Evolutionary conservation across 2,329 filamentous ascomycete species (phyloP), one percentile per base, ranked within the genome.

Genomic region (Trichoderma koningii): DNA sequence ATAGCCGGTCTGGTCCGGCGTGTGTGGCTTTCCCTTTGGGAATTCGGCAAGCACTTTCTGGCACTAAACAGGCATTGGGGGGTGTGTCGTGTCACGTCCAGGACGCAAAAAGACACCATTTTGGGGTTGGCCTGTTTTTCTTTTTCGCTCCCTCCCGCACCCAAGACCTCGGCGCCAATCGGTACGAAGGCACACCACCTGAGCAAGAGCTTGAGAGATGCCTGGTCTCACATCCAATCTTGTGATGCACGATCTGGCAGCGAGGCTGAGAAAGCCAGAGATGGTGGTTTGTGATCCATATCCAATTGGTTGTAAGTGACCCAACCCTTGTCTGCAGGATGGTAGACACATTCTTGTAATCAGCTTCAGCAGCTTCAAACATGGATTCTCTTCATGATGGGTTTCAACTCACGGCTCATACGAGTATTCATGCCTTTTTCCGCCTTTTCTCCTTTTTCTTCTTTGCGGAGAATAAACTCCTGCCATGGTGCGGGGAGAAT

Each of bases 51-150:
- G 57, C 48, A 26, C 14, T 38, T 48, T 44, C 23, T 10, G 23
- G 61, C 52, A 19, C 44, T 55, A 45, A 45, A 45, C 19, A 23
- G 30, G 61, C 28, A 28, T 30, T n/a, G 28, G 51, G 44, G 42
- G 14, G 61, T 48, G 61, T 23, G 59, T 38, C 51, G 42, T 28
- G 44, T 41, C 61, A 50, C 55, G 45, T 45, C 23, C 30, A 51
- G 41, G 38, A 59, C 63, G 55, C 63, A 52, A 60, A 65, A 65
- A 59, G 61, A 51, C 61, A 50, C 61, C 61, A 42, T 42, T 55
- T 64, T 45, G 41, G 61, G 61, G 30, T 64, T 64, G 61, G 61
- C 52, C 44, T 42, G 42, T 14, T 56, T 64, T 64, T 44, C 7
- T 51, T 64, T 56, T 44, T 34, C 34, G 34, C 34, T 10, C 23